phyloP scores from a whole-genome alignment of 2,329 filamentous ascomycete species.

The Penicillium rolfsii region DNA sequence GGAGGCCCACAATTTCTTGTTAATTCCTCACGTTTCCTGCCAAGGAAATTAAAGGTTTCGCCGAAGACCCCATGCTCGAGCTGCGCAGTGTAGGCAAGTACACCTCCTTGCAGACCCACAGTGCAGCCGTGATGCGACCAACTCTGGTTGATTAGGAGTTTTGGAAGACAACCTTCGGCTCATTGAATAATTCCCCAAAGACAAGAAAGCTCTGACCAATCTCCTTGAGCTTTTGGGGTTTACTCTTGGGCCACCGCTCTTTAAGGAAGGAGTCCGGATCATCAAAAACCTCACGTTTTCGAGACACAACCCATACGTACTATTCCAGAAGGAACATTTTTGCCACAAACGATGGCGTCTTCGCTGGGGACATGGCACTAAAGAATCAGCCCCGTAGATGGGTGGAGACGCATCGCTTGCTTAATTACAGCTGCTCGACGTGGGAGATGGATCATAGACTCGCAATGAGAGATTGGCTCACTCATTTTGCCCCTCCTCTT shows the following conservation, averaged over 20 bases:
- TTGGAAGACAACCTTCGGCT: not conserved
- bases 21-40: too few relatives aligned
- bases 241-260: conserved; percentile 50
- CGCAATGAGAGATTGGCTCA: conserved; percentile 28
- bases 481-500: conserved; percentile 38
- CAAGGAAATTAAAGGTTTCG: too few relatives aligned
- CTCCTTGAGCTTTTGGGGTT: conserved; percentile 26
- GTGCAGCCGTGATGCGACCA: not conserved
- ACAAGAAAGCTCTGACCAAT: conserved; percentile 39
- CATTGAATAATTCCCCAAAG: conserved; percentile 27
- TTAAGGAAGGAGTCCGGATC: conserved; percentile 48
- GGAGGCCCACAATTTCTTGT: too few relatives aligned
- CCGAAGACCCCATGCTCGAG: too few relatives aligned
- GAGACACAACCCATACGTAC: conserved; percentile 50
- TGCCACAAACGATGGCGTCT: conserved; percentile 36
- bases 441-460: conserved; percentile 36
- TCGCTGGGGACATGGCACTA: conserved; percentile 39
- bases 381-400: conserved; percentile 39
- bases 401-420: conserved; percentile 44
- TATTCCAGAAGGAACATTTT: conserved; percentile 43
- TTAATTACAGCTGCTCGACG: conserved; percentile 43
- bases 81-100: too few relatives aligned
- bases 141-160: not conserved
- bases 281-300: conserved; percentile 45
- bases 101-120: too few relatives aligned